phyloP scores from a whole-genome alignment of 2,329 filamentous ascomycete genomes.

The Cladosporium colombiae region DNA sequence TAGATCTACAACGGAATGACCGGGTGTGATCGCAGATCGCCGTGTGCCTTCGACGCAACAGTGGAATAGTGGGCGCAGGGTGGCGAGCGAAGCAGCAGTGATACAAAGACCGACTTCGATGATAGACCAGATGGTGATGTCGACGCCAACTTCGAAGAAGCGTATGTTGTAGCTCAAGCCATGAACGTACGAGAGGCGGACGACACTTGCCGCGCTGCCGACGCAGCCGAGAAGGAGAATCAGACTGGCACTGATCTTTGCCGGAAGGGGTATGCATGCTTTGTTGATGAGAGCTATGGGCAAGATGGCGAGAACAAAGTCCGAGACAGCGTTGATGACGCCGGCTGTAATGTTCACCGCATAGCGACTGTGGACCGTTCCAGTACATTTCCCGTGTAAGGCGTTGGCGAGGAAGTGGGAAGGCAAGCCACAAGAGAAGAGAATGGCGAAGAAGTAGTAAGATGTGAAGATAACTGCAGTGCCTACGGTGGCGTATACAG shows the following conservation, averaged over 20 bases:
- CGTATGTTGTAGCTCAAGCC: slow-evolving; percentile 24
- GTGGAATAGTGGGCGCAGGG: slow-evolving; percentile 37
- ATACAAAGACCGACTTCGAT: slow-evolving; percentile 41
- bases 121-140: slow-evolving; percentile 36
- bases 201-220: slow-evolving; percentile 30
- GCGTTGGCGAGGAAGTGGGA: slow-evolving; percentile 26
- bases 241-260: slow-evolving; percentile 44
- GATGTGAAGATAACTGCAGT: slow-evolving; percentile 40
- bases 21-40: background rate
- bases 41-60: slow-evolving; percentile 23
- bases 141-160: slow-evolving; percentile 30
- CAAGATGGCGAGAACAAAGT: slow-evolving; percentile 41
- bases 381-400: slow-evolving; percentile 25
- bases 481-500: slow-evolving; percentile 31
- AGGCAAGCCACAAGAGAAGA: slow-evolving; percentile 37
- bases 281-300: slow-evolving; percentile 44
- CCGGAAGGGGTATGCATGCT: slow-evolving; percentile 42
- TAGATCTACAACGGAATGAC: background rate
- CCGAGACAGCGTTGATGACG: slow-evolving; percentile 41
- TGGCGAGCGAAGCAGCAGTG: slow-evolving; percentile 37
- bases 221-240: slow-evolving; percentile 42
- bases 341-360: slow-evolving; percentile 29
- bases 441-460: slow-evolving; percentile 34
- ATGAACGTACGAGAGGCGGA: slow-evolving; percentile 31
- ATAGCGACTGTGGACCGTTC: slow-evolving; percentile 23